Evolutionary conservation across 2,329 filamentous ascomycete genomes (phyloP), one percentile per base, ranked within the genome.

Genomic region (Botrytis fragariae): DNA sequence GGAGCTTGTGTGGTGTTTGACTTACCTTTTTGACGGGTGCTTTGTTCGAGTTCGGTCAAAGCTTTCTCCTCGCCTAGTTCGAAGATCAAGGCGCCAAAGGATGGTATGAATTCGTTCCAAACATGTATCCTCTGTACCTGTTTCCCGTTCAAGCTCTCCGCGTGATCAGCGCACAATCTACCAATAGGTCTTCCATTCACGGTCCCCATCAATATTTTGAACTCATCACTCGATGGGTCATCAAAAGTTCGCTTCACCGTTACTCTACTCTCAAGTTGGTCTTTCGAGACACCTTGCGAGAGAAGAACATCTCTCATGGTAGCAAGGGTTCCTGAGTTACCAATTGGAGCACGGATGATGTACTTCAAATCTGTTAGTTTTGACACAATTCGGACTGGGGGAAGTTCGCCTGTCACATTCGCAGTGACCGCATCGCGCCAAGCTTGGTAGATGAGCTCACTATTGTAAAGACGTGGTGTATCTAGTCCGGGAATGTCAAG

Each of bases 361-460:
- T 22, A 42, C 25, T 32, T 68, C 35, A 68, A 18, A 42, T 39
- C 22, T 16, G 3, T 48, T 6, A 25, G 5, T 14, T 48, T 20
- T 14, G 59, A 37, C 51, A 44, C n/a, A 5, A 10, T 39, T 42
- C 1, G 4, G 39, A 5, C 61, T 39, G 1, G 16, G 39, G 18
- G 4, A 18, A 14, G 2, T 12, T 3, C 0, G 3, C 51, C 51
- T 22, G 16, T 12, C 14, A 25, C 7, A 18, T 61, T 25, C 22
- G 32, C 63, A 39, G 8, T 25, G 8, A 48, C 48, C 5, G 64
- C n/a, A 29, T 51, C 45, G 45, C 64, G 64, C 64, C 64, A 68
- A 37, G 64, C 25, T 68, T 68, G 64, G 20, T 32, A 68, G 35
- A 68, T 68, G 35, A 68, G 48, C 25, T 68, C 64, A 14, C 64